A percentile compares a stretch with the other conserved stretches of the same genome.
Evolutionary conservation across 352 stramenopile species (phyloP).

Genomic region (Globisporangium heterothallicum): DNA sequence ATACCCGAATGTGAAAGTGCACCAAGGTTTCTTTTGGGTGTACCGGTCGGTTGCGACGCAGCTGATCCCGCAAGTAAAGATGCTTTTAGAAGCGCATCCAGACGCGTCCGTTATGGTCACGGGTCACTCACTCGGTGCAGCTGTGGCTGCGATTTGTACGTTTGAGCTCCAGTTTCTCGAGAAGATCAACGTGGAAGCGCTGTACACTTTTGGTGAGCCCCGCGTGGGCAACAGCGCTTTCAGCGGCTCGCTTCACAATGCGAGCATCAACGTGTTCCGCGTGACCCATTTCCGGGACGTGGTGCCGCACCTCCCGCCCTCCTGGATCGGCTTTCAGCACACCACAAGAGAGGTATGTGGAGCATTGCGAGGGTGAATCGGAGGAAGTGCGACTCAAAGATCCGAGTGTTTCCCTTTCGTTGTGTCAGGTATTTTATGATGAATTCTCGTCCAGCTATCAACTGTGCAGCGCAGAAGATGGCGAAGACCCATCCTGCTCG

Average conservation of each 20-base stretch:
- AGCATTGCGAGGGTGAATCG: neutral
- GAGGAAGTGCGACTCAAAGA: no score
- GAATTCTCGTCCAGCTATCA: conserved; percentile 61
- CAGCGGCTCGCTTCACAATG: conserved; percentile 39
- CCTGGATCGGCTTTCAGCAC: conserved; percentile 74
- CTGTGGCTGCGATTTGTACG: conserved; percentile 62
- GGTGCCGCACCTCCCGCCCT: conserved; percentile 71
- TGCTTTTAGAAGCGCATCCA: conserved; percentile 30
- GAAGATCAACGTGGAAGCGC: conserved; percentile 37
- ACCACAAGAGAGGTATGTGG: conserved; percentile 53
- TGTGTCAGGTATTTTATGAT: conserved; percentile 72
- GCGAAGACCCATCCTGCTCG: conserved; percentile 66
- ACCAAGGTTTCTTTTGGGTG: conserved; percentile 80
- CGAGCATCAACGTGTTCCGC: conserved; percentile 57
- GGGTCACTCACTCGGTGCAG: conserved; percentile 71
- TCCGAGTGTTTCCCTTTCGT: neutral
- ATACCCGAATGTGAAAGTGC: conserved; percentile 59
- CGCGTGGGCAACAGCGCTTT: conserved; percentile 72
- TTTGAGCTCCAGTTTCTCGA: conserved; percentile 70
- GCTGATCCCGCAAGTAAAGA: conserved; percentile 30
- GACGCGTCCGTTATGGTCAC: conserved; percentile 51
- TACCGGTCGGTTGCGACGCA: conserved; percentile 58
- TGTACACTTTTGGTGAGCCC: conserved; percentile 80
- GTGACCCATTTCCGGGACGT: conserved; percentile 76
- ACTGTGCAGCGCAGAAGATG: conserved; percentile 46